Conservation (phyloP, 1,139 yeast species). For the Debaryomycetaceae sp. region DNA sequence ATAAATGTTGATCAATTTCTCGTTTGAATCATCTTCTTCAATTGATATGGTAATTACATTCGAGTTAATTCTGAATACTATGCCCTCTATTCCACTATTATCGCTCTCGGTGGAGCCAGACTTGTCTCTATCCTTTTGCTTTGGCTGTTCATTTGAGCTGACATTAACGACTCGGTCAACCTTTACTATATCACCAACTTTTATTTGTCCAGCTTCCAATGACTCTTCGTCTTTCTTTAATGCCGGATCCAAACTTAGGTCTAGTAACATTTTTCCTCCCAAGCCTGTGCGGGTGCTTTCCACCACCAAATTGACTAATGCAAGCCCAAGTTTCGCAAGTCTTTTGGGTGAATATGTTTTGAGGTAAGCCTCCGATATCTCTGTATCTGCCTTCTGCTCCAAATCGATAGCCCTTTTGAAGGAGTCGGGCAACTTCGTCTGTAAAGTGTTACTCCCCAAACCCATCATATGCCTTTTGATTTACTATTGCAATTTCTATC, state of each 20-base stretch:
- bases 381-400: conserved; percentile 60
- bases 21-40: conserved; percentile 54
- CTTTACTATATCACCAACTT: conserved; percentile 76
- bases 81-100: conserved; percentile 50
- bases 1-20: conserved; percentile 38
- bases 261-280: conserved; percentile 73
- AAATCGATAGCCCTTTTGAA: conserved; percentile 51
- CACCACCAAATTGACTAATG: conserved; percentile 62
- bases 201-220: conserved; percentile 52
- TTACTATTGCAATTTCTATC: too few species aligned
- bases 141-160: conserved; percentile 10
- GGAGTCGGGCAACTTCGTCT: conserved; percentile 28
- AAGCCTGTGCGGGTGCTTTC: conserved; percentile 68
- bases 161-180: conserved; percentile 33
- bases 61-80: conserved; percentile 49
- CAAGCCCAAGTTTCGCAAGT: conserved; percentile 68
- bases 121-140: conserved; percentile 21
- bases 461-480: neutral
- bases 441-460: neutral
- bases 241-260: conserved; percentile 62
- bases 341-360: conserved; percentile 57
- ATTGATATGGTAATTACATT: conserved; percentile 52
- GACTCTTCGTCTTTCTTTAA: conserved; percentile 25
- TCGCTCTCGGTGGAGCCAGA: conserved; percentile 17
- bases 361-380: conserved; percentile 48